phyloP scores from a whole-genome alignment of 2,329 filamentous ascomycete species.

The Colletotrichum falcatum region DNA sequence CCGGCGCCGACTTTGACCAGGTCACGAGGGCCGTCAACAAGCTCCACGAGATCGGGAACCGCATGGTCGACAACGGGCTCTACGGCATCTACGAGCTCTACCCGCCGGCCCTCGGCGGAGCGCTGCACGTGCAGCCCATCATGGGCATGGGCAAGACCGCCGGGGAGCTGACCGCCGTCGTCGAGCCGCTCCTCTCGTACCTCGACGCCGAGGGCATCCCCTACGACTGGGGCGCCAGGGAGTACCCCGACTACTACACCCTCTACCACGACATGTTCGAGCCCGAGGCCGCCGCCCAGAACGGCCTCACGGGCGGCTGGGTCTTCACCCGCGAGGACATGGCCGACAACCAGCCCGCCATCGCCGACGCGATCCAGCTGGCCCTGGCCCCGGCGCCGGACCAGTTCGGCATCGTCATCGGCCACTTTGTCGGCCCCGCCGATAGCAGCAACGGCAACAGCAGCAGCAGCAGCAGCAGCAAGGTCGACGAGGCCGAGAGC shows the following conservation, averaged over 20 bases:
- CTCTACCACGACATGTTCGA: constrained; percentile 40
- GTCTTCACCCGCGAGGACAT: constrained; percentile 40
- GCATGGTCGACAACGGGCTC: constrained; percentile 37
- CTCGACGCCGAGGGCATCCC: constrained; percentile 35
- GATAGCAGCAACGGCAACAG: too few relatives aligned
- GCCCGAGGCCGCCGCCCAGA: constrained; percentile 38
- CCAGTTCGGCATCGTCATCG: constrained; percentile 33
- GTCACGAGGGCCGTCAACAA: constrained; percentile 35
- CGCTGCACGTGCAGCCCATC: constrained; percentile 41
- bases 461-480: too few relatives aligned
- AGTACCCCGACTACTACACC: constrained; percentile 36
- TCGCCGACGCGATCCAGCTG: constrained; percentile 28
- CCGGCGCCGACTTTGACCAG: constrained; percentile 24
- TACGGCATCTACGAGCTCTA: constrained; percentile 41
- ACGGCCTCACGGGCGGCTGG: constrained; percentile 41
- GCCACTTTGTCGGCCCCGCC: constrained; percentile 40
- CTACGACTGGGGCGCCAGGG: constrained; percentile 24
- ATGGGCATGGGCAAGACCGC: constrained; percentile 42
- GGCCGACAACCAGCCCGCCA: constrained; percentile 22
- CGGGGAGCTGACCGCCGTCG: constrained; percentile 19
- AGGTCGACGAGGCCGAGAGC: constrained; percentile 19
- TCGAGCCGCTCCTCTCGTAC: constrained; percentile 33
- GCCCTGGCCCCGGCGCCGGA: constrained; percentile 9
- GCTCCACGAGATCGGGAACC: constrained; percentile 34
- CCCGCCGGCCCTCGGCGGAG: constrained; percentile 22